A percentile compares a stretch with the other conserved stretches of the same genome.
These are phyloP conservation scores for Corylus heterophylla DNA, from an alignment of 306 rosid genomes.

Conservation along the genomic window DNA sequence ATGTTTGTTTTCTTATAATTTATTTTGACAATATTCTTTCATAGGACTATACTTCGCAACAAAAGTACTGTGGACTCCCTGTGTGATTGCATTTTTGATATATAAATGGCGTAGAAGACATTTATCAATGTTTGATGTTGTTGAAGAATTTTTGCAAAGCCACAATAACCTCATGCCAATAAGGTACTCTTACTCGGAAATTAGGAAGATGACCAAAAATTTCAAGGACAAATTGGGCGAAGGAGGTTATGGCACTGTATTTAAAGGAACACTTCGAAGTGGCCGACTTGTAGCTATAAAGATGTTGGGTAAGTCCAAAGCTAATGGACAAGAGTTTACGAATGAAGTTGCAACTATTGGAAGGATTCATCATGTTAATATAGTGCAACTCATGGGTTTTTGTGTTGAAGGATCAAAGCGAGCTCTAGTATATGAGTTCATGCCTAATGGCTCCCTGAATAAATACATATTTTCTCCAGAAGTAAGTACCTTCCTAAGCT, in stretches of 20 bases:
- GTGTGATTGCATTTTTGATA: background rate
- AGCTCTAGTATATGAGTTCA: constrained; percentile 23
- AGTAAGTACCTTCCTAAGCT: background rate
- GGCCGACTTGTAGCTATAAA: constrained; percentile 21
- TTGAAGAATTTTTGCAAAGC: background rate
- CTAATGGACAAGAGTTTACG: constrained; percentile 29
- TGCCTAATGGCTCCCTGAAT: constrained; percentile 31
- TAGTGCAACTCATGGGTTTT: constrained; percentile 23
- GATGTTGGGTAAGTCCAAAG: constrained; percentile 6
- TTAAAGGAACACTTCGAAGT: constrained; percentile 21
- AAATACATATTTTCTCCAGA: constrained; percentile 24
- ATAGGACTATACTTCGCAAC: background rate
- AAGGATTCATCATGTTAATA: constrained; percentile 22
- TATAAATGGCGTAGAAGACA: constrained; percentile 11
- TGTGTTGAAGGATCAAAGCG: constrained; percentile 25
- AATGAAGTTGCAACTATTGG: constrained; percentile 19
- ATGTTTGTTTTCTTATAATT: background rate
- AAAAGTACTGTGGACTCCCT: background rate
- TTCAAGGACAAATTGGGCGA: constrained; percentile 18
- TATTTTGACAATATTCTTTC: background rate
- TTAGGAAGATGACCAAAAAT: constrained; percentile 16
- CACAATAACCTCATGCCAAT: background rate
- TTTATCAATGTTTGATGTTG: background rate
- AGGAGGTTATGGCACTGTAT: constrained; percentile 27
- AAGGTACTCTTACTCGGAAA: constrained; percentile 23